phyloP scores from a whole-genome alignment of 257 asterid genomes.

The Gentiana dahurica region DNA sequence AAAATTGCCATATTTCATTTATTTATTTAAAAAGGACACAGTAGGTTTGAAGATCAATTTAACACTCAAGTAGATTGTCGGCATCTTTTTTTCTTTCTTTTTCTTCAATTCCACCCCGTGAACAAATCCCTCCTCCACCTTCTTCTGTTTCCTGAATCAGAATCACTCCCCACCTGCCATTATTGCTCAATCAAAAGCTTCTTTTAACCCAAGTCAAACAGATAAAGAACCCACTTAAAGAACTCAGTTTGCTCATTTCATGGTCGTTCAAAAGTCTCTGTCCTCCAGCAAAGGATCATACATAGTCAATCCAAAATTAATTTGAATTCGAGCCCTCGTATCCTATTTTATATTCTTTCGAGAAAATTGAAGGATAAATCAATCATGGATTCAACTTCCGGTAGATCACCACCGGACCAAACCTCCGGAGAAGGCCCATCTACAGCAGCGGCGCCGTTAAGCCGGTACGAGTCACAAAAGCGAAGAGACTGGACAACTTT shows the following conservation, averaged over 20 bases:
- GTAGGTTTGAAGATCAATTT: not conserved
- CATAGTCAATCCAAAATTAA: too few relatives aligned
- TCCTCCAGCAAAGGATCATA: too few relatives aligned
- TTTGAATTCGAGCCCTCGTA: too few relatives aligned
- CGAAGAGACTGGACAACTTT: conserved; percentile 45
- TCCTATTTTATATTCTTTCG: too few relatives aligned
- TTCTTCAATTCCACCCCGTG: not conserved
- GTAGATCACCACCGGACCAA: conserved; percentile 12
- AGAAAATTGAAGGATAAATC: not conserved
- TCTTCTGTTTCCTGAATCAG: not conserved
- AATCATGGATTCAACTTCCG: conserved; percentile 30
- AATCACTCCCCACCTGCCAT: not conserved
- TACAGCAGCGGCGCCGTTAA: conserved; percentile 24
- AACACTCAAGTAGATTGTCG: not conserved
- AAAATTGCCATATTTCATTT: too few relatives aligned
- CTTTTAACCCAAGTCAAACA: not conserved
- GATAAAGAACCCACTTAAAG: not conserved
- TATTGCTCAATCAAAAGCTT: not conserved
- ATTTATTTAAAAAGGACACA: too few relatives aligned
- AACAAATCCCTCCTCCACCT: not conserved
- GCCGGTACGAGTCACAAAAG: conserved; percentile 39
- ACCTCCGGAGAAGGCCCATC: conserved; percentile 17
- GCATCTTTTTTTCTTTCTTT: conserved; percentile 1
- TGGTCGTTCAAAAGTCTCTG: too few relatives aligned
- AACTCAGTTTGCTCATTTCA: not conserved